Percentiles rank a stretch among this genome's conserved stretches.
phyloP scores from a whole-genome alignment of 1,284 basidiomycete genomes.

The Ustilago sp. region DNA sequence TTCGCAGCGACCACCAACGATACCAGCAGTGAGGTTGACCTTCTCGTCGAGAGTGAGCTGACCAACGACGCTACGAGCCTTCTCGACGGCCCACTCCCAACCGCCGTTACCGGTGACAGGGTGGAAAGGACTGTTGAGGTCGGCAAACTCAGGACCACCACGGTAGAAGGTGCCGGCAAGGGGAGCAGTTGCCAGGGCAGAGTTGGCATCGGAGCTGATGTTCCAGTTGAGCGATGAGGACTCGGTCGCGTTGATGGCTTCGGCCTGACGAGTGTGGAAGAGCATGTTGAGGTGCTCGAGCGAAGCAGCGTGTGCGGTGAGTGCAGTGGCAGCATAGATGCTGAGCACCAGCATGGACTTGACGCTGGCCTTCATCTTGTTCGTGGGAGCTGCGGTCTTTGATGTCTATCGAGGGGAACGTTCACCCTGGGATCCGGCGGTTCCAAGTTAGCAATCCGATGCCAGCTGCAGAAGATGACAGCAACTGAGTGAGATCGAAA shows the following conservation, averaged over 20 bases:
- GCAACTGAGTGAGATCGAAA: background rate
- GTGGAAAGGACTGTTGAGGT: slow-evolving; percentile 39
- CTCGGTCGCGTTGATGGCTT: slow-evolving; percentile 16
- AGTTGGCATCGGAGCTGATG: slow-evolving; percentile 40
- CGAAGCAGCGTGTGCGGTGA: slow-evolving; percentile 31
- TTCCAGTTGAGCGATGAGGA: slow-evolving; percentile 19
- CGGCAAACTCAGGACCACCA: slow-evolving; percentile 33
- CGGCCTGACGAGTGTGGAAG: slow-evolving; percentile 24
- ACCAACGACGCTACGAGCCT: slow-evolving; percentile 32
- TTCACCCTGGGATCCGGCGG: background rate
- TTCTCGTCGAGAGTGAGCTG: slow-evolving; percentile 52
- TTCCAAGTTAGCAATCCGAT: background rate
- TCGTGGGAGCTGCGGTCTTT: background rate
- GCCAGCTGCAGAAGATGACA: background rate
- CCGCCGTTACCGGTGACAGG: slow-evolving; percentile 40
- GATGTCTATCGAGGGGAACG: background rate
- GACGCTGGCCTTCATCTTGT: slow-evolving; percentile 27
- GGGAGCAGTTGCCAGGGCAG: slow-evolving; percentile 31
- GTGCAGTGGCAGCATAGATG: slow-evolving; percentile 33
- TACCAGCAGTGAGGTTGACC: slow-evolving; percentile 48
- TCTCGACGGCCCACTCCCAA: slow-evolving; percentile 41
- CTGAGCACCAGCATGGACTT: slow-evolving; percentile 38
- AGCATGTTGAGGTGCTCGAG: slow-evolving; percentile 32
- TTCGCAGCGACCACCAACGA: slow-evolving; percentile 36
- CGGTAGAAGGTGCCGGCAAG: slow-evolving; percentile 40